Percentiles rank a stretch among this genome's conserved stretches.
phyloP scores from a whole-genome alignment of 1,284 basidiomycete species.

The Xanthoconium separans region DNA sequence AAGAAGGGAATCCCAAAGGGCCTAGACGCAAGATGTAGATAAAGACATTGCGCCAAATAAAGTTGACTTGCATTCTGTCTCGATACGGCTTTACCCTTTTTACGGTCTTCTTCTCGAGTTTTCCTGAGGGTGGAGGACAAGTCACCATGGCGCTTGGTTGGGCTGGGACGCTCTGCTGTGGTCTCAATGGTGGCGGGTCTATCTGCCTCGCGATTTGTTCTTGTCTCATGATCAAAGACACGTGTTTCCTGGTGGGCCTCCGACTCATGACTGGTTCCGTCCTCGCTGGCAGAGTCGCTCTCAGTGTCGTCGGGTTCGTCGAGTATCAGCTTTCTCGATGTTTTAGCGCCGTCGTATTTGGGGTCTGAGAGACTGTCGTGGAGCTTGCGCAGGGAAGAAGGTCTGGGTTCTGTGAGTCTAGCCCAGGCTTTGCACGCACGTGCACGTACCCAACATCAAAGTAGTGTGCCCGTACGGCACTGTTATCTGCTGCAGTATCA shows the following conservation, averaged over 20 bases:
- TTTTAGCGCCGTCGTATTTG: slow-evolving; percentile 74
- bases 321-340: slow-evolving; percentile 59
- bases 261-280: slow-evolving; percentile 5
- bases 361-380: slow-evolving; percentile 63
- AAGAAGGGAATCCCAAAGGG: slow-evolving; percentile 80
- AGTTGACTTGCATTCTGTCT: slow-evolving; percentile 70
- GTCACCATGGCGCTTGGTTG: slow-evolving; percentile 42
- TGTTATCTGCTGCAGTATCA: slow-evolving; percentile 24
- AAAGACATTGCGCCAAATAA: background rate
- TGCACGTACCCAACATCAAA: slow-evolving; percentile 70
- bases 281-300: slow-evolving; percentile 32
- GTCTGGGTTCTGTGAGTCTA: slow-evolving; percentile 41
- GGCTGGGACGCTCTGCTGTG: slow-evolving; percentile 1
- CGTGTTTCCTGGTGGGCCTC: slow-evolving; percentile 30
- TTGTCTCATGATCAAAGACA: slow-evolving; percentile 5
- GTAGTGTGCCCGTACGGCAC: slow-evolving; percentile 72
- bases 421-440: slow-evolving; percentile 4
- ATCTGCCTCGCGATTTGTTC: slow-evolving; percentile 1
- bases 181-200: background rate
- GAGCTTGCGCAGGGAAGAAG: slow-evolving; percentile 64
- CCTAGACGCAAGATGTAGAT: slow-evolving; percentile 42
- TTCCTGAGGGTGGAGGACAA: slow-evolving; percentile 53
- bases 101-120: slow-evolving; percentile 62
- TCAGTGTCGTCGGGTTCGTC: slow-evolving; percentile 42
- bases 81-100: slow-evolving; percentile 80